A percentile compares a stretch with the other conserved stretches of the same genome.
These are phyloP conservation scores for Leptodermis oblonga DNA, from an alignment of 257 asterid species.

Conservation along the genomic window DNA sequence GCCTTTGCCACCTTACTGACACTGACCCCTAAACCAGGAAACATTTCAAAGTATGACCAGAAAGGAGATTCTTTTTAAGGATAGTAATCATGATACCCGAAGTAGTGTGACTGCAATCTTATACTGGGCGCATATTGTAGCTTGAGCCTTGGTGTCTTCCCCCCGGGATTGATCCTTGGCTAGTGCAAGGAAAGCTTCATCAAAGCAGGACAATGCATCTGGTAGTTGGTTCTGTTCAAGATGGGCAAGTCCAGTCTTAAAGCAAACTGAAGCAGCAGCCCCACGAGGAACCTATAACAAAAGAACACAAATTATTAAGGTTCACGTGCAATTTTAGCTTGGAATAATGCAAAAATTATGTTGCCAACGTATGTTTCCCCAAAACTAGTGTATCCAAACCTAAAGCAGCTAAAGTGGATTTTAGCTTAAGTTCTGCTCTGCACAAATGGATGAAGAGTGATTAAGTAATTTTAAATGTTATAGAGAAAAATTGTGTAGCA, in stretches of 20 bases:
- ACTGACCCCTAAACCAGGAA: background rate
- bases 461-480: background rate
- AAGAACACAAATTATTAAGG: background rate
- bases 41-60: background rate
- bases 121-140: constrained; percentile 98
- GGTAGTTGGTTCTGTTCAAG: constrained; percentile 98
- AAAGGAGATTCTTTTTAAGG: background rate
- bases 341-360: background rate
- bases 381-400: background rate
- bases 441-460: background rate
- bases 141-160: constrained; percentile 98
- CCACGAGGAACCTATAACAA: constrained; percentile 91
- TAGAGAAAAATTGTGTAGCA: background rate
- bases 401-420: background rate
- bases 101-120: constrained; percentile 98
- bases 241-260: constrained; percentile 94
- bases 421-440: background rate
- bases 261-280: constrained; percentile 90
- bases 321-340: background rate
- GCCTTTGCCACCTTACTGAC: background rate
- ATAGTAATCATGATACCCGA: constrained; percentile 44
- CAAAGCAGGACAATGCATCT: constrained; percentile 97
- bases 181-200: constrained; percentile 92
- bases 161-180: constrained; percentile 99
- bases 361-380: background rate